Percentiles rank a stretch among this genome's conserved stretches.
Conservation (phyloP, 768 basidiomycete genomes). For the Chlorophyllum brunneum region DNA sequence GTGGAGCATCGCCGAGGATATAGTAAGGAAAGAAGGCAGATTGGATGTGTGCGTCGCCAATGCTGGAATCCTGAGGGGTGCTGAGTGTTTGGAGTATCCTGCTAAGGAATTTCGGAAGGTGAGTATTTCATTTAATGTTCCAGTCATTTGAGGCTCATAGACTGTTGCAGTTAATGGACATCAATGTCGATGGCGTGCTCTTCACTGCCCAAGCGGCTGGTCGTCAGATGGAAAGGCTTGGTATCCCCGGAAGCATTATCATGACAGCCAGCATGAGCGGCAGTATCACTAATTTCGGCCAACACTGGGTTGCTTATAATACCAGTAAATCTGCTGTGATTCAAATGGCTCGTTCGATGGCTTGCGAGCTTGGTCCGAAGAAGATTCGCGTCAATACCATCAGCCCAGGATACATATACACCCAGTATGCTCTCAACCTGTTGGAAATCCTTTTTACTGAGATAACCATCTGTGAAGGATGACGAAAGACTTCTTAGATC, state of each 20-base stretch:
- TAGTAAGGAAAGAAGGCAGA: conserved; percentile 55
- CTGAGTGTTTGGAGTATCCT: conserved; percentile 53
- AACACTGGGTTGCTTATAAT: conserved; percentile 72
- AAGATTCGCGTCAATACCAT: conserved; percentile 68
- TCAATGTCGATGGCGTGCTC: conserved; percentile 58
- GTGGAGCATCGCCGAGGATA: conserved; percentile 46
- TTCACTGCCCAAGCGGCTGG: conserved; percentile 62
- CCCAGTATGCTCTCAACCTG: conserved; percentile 34
- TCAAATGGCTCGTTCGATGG: conserved; percentile 76
- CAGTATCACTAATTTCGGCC: conserved; percentile 51
- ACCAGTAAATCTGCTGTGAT: conserved; percentile 74
- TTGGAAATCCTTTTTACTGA: background rate
- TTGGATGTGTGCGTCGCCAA: conserved; percentile 66
- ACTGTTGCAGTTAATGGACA: conserved; percentile 35
- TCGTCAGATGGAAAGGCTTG: conserved; percentile 49
- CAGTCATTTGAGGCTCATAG: too few relatives aligned
- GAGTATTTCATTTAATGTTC: conserved; percentile 1
- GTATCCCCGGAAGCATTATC: conserved; percentile 50
- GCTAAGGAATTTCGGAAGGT: conserved; percentile 56
- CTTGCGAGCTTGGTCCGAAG: conserved; percentile 66
- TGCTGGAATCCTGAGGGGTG: conserved; percentile 54
- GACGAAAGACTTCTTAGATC: conserved; percentile 32
- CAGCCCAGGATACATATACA: conserved; percentile 72
- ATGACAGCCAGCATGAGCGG: conserved; percentile 61
- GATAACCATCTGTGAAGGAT: conserved; percentile 15